Evolutionary conservation across 202 grass and related monocot genomes (phyloP), one percentile per base, ranked within the genome.

Genomic region (Carex arenaria): DNA sequence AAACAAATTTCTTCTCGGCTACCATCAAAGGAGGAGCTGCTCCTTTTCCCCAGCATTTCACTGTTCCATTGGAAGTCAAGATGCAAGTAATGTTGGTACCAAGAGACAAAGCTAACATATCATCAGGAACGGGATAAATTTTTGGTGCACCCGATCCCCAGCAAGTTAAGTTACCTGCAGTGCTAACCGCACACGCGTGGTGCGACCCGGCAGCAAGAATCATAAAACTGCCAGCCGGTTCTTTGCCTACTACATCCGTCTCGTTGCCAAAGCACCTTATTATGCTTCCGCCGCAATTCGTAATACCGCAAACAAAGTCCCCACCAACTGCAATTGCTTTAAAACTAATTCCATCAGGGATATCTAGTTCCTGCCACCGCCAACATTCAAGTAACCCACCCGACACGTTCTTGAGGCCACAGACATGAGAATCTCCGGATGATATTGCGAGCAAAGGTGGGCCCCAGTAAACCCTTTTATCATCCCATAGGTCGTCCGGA

Each of bases 281-380:
- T 34, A 89, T 51, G 10, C 0, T 75, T 8, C 2, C 66, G 36
- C 49, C 28, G 7, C 19, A 31, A 22, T 1, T 42, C 5, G 49
- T 13, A 86, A 92, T 66, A 84, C 92, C 95, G 81, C 94, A 97
- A 83, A 94, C 85, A 88, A 94, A 94, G 70, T 90, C 65, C 0
- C 83, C 31, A 42, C 95, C 93, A 52, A 72, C 69, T 1, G 69
- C 69, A 80, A 99, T 92, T 30, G 56, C 28, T 15, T 84, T 80
- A 43, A 98, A 98, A 70, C 83, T 74, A 14, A 85, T 10, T 23
- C 70, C 86, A 1, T 67, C 69, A 1, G 85, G 89, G 10, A 94
- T 51, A 0, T 0, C 0, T 2, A 92, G 34, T 0, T 64, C 3
- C 10, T 55, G 59, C 97, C 90, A 96, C 51, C 89, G 76, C 93